phyloP scores from a whole-genome alignment of 2,329 filamentous ascomycete species.

The Colletotrichum tamarilloi region DNA sequence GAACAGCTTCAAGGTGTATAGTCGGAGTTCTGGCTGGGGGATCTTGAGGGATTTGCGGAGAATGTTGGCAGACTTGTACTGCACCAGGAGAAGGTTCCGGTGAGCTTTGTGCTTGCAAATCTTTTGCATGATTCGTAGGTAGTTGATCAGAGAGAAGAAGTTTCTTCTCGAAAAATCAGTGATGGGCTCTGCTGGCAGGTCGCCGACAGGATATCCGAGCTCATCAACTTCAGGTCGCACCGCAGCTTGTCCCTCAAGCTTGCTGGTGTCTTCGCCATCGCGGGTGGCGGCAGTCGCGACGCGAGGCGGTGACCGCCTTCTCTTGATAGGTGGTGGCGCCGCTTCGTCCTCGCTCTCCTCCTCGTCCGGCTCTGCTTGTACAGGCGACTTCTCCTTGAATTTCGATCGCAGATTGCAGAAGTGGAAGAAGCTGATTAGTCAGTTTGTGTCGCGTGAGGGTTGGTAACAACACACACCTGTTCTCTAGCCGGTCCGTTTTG shows the following conservation, averaged over 20 bases:
- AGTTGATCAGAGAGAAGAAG: slow-evolving; percentile 95
- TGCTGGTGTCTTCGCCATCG: slow-evolving; percentile 40
- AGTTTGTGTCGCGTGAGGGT: slow-evolving; percentile 36
- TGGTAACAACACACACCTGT: slow-evolving; percentile 67
- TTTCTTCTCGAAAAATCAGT: slow-evolving; percentile 93
- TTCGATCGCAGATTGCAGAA: slow-evolving; percentile 82
- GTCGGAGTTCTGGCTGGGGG: slow-evolving; percentile 85
- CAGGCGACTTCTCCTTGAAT: slow-evolving; percentile 48
- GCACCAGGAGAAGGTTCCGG: slow-evolving; percentile 90
- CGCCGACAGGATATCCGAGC: slow-evolving; percentile 81
- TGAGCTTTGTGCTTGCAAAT: slow-evolving; percentile 96
- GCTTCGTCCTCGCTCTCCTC: slow-evolving; percentile 77
- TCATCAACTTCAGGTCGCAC: slow-evolving; percentile 80
- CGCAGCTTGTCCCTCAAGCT: slow-evolving; percentile 47
- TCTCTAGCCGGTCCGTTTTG: slow-evolving; percentile 82
- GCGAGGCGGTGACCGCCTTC: slow-evolving; percentile 60
- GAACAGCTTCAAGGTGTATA: slow-evolving; percentile 98
- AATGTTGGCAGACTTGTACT: slow-evolving; percentile 94
- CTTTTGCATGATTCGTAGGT: slow-evolving; percentile 96
- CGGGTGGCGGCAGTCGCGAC: slow-evolving; percentile 40
- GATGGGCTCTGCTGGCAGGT: slow-evolving; percentile 79
- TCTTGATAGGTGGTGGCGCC: slow-evolving; percentile 83
- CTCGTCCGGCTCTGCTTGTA: slow-evolving; percentile 40
- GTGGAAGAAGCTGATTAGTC: slow-evolving; percentile 78
- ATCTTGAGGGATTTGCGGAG: slow-evolving; percentile 92